phyloP scores from a whole-genome alignment of 306 rosid species.

The Prunus padus region DNA sequence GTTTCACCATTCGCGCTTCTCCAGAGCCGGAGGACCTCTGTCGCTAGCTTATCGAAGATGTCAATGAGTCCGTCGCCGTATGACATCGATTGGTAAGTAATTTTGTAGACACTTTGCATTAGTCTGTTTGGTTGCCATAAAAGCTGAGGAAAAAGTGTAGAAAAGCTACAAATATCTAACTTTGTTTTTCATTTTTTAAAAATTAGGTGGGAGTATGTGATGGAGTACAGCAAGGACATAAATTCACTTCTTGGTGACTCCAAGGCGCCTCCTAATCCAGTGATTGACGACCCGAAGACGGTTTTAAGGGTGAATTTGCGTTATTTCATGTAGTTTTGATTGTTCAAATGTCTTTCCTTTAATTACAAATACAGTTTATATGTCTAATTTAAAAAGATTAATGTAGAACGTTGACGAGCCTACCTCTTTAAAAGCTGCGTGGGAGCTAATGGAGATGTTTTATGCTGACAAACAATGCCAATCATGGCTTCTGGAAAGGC shows the following conservation, averaged over 20 bases:
- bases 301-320: conserved; percentile 54
- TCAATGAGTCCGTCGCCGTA: conserved; percentile 49
- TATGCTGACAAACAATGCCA: conserved; percentile 86
- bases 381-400: conserved; percentile 15
- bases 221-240: conserved; percentile 85
- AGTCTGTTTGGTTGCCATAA: neutral
- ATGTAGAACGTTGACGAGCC: conserved; percentile 71
- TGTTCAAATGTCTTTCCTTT: neutral
- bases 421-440: conserved; percentile 81
- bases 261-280: conserved; percentile 38
- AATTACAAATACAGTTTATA: neutral
- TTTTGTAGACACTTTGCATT: neutral
- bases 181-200: neutral
- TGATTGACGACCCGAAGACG: conserved; percentile 58
- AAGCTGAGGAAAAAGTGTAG: neutral
- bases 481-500: conserved; percentile 85
- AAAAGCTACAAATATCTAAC: neutral
- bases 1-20: conserved; percentile 82
- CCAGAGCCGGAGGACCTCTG: conserved; percentile 69
- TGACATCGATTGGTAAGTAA: conserved; percentile 65
- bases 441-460: conserved; percentile 92
- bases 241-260: conserved; percentile 58
- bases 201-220: conserved; percentile 86
- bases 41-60: conserved; percentile 48
- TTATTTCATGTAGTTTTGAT: neutral